Evolutionary conservation across 2,329 filamentous ascomycete genomes (phyloP), one percentile per base, ranked within the genome.

Genomic region (Neonectria neomacrospora): DNA sequence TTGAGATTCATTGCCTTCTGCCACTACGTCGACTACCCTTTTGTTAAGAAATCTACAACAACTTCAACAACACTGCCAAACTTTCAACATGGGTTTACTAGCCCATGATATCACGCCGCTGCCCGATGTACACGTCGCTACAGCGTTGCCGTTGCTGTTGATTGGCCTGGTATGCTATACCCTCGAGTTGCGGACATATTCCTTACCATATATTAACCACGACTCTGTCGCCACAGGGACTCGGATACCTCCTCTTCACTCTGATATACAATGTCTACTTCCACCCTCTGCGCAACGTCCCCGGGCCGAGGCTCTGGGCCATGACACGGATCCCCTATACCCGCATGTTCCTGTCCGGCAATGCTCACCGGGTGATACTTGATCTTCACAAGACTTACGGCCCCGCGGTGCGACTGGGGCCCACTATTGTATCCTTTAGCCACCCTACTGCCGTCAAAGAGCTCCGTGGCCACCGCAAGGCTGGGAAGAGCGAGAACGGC

Each of bases 401-500:
- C 22, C 42, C 54, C 16, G 42, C 37, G 18, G 54, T 56, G 41
- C 41, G 54, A 56, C 30, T 56, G 23, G 54, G 30, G 18, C 54
- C 54, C 23, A 23, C 23, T 11, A 26, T 56, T 44, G 41, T 56
- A 22, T 32, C 54, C 1, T 63, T 58, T 10, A 58, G 52, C 12
- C 47, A 58, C 22, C 64, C 58, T 1, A 61, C 56, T 34, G 57
- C 54, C 18, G 52, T 47, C 26, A 61, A 63, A 3, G 53, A 65
- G 12, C 52, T 68, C 45, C 53, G 55, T 22, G 58, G 63, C 42
- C 63, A 67, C 41, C 61, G 61, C 16, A 68, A 69, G 45, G 39
- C 42, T 8, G 63, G 58, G 12, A 57, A 62, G 54, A 30, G 30
- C 6, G 61, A 67, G 30, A 54, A 64, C 22, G 42, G 39, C 16